Conservation (phyloP, 1,139 yeast genomes). For the Yamadazyma mexicana region DNA sequence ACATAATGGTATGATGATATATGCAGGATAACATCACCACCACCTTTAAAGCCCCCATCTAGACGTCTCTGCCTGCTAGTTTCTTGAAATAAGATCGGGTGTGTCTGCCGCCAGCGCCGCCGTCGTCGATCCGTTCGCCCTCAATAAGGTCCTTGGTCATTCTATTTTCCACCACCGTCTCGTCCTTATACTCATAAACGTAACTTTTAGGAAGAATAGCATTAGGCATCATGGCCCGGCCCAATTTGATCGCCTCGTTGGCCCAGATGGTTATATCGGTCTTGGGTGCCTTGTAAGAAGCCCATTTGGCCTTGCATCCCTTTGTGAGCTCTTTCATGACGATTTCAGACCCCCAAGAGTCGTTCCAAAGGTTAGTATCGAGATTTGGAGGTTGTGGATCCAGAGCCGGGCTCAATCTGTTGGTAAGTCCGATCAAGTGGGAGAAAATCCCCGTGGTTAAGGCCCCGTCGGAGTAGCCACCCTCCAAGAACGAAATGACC, state of each 20-base stretch:
- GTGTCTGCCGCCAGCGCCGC: conserved; percentile 34
- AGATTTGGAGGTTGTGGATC: conserved; percentile 33
- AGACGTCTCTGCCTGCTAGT: background rate
- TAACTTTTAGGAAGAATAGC: conserved; percentile 43
- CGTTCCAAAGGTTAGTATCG: conserved; percentile 48
- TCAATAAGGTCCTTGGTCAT: conserved; percentile 34
- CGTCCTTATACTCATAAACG: conserved; percentile 32
- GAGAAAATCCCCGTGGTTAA: conserved; percentile 78
- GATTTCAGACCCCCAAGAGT: conserved; percentile 61
- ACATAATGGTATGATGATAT: too few species aligned
- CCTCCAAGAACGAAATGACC: conserved; percentile 72
- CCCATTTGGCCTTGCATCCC: conserved; percentile 73
- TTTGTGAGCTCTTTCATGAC: conserved; percentile 66
- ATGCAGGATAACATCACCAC: too few species aligned
- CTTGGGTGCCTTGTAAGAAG: conserved; percentile 51
- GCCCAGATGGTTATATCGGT: conserved; percentile 60
- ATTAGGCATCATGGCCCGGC: conserved; percentile 69
- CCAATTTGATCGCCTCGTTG: conserved; percentile 64
- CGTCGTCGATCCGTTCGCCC: conserved; percentile 17
- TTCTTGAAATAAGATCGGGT: conserved; percentile 43
- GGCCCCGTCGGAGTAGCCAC: conserved; percentile 88
- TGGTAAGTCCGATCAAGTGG: conserved; percentile 64
- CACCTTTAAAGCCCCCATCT: background rate
- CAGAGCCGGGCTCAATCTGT: conserved; percentile 12
- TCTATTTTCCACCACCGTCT: conserved; percentile 17